These are phyloP conservation scores for Aureobasidium melanogenum DNA, from an alignment of 2,329 filamentous ascomycete genomes.

Conservation along the genomic window DNA sequence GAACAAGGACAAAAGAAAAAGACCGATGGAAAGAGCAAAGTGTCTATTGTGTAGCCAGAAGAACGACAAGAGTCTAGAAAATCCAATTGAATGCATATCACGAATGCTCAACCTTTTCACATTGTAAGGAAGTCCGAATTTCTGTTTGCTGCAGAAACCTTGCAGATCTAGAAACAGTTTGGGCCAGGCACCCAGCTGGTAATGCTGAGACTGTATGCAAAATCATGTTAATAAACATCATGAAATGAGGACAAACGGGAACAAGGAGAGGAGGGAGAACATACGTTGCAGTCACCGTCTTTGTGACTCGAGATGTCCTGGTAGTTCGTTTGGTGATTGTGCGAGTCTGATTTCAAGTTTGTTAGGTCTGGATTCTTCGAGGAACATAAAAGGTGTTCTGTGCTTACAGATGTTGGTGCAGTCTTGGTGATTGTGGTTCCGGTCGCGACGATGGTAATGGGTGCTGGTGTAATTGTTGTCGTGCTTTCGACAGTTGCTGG, in stretches of 20 bases:
- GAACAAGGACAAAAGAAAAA: neutral
- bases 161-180: neutral
- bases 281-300: neutral
- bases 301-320: neutral
- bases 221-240: neutral
- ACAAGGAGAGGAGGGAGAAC: neutral
- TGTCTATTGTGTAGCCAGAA: too few relatives aligned
- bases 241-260: neutral
- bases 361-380: too few relatives aligned
- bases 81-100: too few relatives aligned
- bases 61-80: too few relatives aligned
- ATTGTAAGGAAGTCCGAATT: too few relatives aligned
- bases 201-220: neutral
- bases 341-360: neutral
- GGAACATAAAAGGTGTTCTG: too few relatives aligned
- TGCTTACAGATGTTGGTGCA: neutral
- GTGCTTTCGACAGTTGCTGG: neutral
- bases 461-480: constrained; percentile 1
- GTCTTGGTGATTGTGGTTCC: neutral
- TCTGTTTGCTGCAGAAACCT: neutral
- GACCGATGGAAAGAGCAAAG: too few relatives aligned
- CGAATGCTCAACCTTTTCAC: too few relatives aligned
- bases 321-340: constrained; percentile 8
- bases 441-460: neutral
- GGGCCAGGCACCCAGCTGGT: neutral